phyloP scores from a whole-genome alignment of 1,284 basidiomycete species.

The Agaricales sp. region DNA sequence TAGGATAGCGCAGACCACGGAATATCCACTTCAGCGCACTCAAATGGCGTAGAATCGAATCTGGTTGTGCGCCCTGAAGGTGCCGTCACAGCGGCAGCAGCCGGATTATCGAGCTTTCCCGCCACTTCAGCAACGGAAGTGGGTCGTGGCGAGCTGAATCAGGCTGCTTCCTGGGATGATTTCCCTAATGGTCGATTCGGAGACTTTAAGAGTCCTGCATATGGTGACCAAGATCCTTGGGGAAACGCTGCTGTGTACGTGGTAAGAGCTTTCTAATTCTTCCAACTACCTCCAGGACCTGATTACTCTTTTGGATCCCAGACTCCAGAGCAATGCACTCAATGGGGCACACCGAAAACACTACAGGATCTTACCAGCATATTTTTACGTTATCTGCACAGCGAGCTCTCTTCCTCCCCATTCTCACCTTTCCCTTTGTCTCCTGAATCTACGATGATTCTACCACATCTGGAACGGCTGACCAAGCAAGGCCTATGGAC shows the following conservation, averaged over 20 bases:
- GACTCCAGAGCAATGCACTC: constrained; percentile 55
- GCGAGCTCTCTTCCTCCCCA: constrained; percentile 67
- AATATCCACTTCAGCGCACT: background rate
- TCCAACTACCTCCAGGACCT: constrained; percentile 1
- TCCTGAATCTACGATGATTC: constrained; percentile 76
- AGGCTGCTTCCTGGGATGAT: constrained; percentile 88
- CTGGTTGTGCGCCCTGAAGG: constrained; percentile 49
- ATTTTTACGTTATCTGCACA: constrained; percentile 75
- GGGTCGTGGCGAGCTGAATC: constrained; percentile 63
- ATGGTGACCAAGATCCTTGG: constrained; percentile 74
- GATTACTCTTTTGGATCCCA: constrained; percentile 17
- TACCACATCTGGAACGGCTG: constrained; percentile 69
- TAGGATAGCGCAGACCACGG: background rate
- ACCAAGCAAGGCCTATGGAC: constrained; percentile 86
- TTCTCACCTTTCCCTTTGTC: constrained; percentile 86
- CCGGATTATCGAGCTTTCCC: constrained; percentile 30
- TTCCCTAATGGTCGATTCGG: constrained; percentile 99
- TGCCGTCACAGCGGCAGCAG: constrained; percentile 48
- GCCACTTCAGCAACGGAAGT: constrained; percentile 35
- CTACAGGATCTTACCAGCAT: constrained; percentile 67
- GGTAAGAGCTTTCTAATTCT: constrained; percentile 23
- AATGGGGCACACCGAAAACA: constrained; percentile 78
- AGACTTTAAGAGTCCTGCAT: constrained; percentile 94
- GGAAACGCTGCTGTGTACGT: constrained; percentile 42
- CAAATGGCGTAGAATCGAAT: constrained; percentile 17